These are phyloP conservation scores for Globisporangium acanthophoron DNA, from an alignment of 352 stramenopile genomes.

Conservation along the genomic window DNA sequence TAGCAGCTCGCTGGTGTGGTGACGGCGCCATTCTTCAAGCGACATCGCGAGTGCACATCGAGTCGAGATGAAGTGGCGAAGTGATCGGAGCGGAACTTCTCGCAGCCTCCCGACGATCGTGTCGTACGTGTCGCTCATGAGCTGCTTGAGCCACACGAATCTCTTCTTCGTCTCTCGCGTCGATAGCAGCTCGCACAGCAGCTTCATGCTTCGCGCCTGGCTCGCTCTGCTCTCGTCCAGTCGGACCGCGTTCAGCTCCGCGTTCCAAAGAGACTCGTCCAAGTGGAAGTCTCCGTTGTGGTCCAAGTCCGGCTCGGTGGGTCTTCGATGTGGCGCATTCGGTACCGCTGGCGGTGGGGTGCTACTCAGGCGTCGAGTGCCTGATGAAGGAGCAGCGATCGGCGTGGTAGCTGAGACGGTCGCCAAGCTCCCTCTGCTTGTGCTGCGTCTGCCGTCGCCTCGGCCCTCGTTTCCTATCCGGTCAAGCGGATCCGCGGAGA, in stretches of 20 bases:
- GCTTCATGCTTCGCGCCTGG: neutral
- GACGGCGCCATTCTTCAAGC: slow-evolving; percentile 32
- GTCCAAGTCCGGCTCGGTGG: neutral
- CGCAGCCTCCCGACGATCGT: slow-evolving; percentile 44
- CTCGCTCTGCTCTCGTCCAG: slow-evolving; percentile 23
- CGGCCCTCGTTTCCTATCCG: neutral
- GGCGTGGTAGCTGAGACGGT: neutral
- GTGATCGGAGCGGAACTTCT: slow-evolving; percentile 17
- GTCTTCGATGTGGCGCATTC: too few species aligned
- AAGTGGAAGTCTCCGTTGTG: slow-evolving; percentile 15
- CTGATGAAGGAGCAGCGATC: neutral
- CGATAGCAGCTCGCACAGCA: slow-evolving; percentile 22
- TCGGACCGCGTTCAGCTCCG: slow-evolving; percentile 9
- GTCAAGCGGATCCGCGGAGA: slow-evolving; percentile 3
- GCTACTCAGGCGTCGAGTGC: neutral
- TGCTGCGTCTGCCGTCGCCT: neutral
- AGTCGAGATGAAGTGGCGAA: slow-evolving; percentile 24
- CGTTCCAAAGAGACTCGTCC: slow-evolving; percentile 13
- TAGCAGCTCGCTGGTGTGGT: slow-evolving; percentile 2
- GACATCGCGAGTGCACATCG: slow-evolving; percentile 45
- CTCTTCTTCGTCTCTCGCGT: slow-evolving; percentile 48
- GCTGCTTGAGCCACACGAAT: slow-evolving; percentile 50
- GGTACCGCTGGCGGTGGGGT: neutral
- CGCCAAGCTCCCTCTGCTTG: neutral
- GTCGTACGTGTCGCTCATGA: slow-evolving; percentile 68